These are phyloP conservation scores for Penicillium silybi DNA, from an alignment of 495 filamentous ascomycete species.

Conservation along the genomic window DNA sequence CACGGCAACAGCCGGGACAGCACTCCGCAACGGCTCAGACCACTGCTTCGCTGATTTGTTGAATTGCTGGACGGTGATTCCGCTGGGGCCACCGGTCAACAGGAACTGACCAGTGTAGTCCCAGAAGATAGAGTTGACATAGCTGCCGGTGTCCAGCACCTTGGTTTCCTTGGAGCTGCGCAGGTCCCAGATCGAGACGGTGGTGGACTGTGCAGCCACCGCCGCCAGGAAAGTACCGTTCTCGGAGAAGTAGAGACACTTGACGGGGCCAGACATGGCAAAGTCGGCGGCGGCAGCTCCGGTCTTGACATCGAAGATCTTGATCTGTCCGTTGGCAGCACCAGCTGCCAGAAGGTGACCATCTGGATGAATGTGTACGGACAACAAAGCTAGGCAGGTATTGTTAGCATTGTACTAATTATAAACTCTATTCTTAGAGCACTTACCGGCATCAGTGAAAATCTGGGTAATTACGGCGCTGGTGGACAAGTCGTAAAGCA, in stretches of 20 bases:
- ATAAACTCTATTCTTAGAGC: background rate
- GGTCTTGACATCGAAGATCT: constrained; percentile 78
- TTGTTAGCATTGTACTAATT: constrained; percentile 6
- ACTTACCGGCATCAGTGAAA: constrained; percentile 78
- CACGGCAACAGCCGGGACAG: constrained; percentile 66
- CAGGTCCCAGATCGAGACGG: constrained; percentile 83
- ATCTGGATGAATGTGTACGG: constrained; percentile 89
- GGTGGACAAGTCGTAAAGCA: constrained; percentile 77
- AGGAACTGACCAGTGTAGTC: constrained; percentile 96
- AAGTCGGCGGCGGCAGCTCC: constrained; percentile 68
- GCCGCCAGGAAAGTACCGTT: constrained; percentile 96
- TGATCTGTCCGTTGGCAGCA: constrained; percentile 68
- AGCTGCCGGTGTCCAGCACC: constrained; percentile 75
- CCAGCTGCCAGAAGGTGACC: constrained; percentile 90
- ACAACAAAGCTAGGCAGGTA: constrained; percentile 59
- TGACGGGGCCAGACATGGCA: constrained; percentile 60
- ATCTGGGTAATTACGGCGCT: constrained; percentile 67
- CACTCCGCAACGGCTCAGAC: constrained; percentile 79
- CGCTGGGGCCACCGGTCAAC: constrained; percentile 73
- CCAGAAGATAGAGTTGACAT: constrained; percentile 71
- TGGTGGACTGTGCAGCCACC: constrained; percentile 64
- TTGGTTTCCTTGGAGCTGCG: constrained; percentile 76
- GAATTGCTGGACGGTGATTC: constrained; percentile 84
- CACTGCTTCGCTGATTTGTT: constrained; percentile 77
- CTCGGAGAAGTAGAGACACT: constrained; percentile 82